Evolutionary conservation across 306 rosid genomes (phyloP), one percentile per base, ranked within the genome.

Genomic region (Sophora flavescens): DNA sequence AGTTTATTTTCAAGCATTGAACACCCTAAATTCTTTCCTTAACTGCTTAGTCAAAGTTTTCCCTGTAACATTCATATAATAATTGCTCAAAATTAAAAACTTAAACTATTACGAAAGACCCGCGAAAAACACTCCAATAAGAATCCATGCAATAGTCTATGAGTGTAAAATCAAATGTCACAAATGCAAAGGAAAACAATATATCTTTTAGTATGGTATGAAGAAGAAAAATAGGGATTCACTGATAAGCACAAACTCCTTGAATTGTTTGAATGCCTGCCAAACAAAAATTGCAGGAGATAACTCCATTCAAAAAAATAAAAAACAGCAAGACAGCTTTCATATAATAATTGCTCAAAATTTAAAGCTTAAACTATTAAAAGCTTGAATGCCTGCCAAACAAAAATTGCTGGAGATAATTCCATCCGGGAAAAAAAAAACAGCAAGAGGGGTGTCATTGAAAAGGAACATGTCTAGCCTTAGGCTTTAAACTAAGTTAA

Each of bases 1-100:
- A 14, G 60, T 70, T 39, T 26, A 4, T 50, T 63, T 50, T 60
- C 6, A 69, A 60, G 22, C 38, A 11, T 62, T 42, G 17, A 66
- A 28, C 28, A 22, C 35, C 62, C 53, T 9, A 5, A 64, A 79
- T 42, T 14, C 17, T 42, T 79, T 42, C 22, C 61, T 28, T 44
- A 52, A 52, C 52, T 28, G 41, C 67, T 58, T 45, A n/a, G 70
- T 73, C 63, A 45, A 63, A 32, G 68, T 54, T 54, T 13, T 35
- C 52, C 10, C 11, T 3, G 8, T 26, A 62, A 61, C 36, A 51
- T 6, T 61, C 57, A 22, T 47, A 26, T 13, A 61, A 4, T n/a
- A 38, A 50, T 51, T 70, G 39, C 72, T 62, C 73, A 71, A 79
- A 42, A 61, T 72, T 30, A 50, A 16, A 47, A 48, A 18, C 77